Percentiles rank a stretch among this genome's conserved stretches.
Conservation (phyloP, 345 rosid species). For the Corymbia maculata region DNA sequence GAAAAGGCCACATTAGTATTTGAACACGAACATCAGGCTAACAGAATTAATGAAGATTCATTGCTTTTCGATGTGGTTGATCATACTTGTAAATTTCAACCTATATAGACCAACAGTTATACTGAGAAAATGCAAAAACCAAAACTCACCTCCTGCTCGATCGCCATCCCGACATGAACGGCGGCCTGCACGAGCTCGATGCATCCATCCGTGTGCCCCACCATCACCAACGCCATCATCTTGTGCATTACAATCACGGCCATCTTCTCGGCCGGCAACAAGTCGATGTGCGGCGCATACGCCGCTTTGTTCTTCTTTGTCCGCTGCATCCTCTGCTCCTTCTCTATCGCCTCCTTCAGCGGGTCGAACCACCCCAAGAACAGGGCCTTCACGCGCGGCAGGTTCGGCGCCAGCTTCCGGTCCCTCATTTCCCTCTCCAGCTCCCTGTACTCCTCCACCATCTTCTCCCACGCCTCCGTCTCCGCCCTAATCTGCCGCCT, state of each 20-base stretch:
- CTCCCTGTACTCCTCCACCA: constrained; percentile 66
- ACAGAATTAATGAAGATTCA: neutral
- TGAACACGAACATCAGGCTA: neutral
- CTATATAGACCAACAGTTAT: neutral
- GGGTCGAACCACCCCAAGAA: constrained; percentile 94
- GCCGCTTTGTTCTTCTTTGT: constrained; percentile 57
- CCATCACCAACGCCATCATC: constrained; percentile 81
- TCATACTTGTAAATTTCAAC: neutral
- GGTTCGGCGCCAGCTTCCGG: constrained; percentile 69
- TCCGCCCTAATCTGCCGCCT: constrained; percentile 79
- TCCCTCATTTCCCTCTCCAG: constrained; percentile 74
- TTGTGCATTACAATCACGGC: constrained; percentile 94
- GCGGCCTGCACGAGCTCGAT: constrained; percentile 87
- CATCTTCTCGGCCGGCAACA: constrained; percentile 85
- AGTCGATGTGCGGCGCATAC: constrained; percentile 69
- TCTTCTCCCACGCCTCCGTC: constrained; percentile 90
- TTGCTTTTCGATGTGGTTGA: neutral
- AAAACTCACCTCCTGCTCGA: constrained; percentile 76
- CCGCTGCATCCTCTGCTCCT: constrained; percentile 62
- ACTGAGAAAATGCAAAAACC: neutral
- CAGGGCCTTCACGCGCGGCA: constrained; percentile 73
- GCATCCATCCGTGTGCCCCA: constrained; percentile 53
- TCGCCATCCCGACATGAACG: constrained; percentile 67
- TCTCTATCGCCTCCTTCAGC: constrained; percentile 60
- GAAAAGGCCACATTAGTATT: neutral